Percentiles rank a stretch among this genome's conserved stretches.
phyloP scores from a whole-genome alignment of 2,329 filamentous ascomycete genomes.

The Microcera coccophila region DNA sequence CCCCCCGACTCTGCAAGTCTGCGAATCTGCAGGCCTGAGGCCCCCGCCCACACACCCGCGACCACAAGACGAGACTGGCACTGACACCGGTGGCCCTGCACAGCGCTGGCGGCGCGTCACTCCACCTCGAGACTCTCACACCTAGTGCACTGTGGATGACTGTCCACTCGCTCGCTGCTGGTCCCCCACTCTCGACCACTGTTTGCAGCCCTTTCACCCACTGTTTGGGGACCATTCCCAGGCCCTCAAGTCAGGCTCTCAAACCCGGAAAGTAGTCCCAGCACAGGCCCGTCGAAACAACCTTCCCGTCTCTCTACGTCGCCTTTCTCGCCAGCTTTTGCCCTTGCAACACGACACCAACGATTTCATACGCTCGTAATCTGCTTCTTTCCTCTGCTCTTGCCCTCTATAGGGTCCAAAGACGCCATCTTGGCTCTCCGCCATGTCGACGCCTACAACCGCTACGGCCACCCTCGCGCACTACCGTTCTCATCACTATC shows the following conservation, averaged over 20 bases:
- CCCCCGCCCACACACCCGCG: no score
- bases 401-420: conserved; percentile 4
- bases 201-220: not conserved
- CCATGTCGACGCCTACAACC: conserved; percentile 79
- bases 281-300: not conserved
- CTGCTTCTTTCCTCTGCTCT: conserved; percentile 7
- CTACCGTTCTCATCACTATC: conserved; percentile 63
- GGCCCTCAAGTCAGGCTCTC: not conserved
- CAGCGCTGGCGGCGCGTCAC: not conserved
- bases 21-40: no score
- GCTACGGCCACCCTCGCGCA: conserved; percentile 69
- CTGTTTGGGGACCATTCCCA: not conserved
- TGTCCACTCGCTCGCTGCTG: not conserved
- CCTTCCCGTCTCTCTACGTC: not conserved
- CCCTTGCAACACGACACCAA: not conserved
- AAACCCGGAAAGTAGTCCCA: not conserved
- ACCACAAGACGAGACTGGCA: no score
- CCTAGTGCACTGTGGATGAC: no score
- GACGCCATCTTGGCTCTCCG: conserved; percentile 15
- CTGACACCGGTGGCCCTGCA: not conserved
- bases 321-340: not conserved
- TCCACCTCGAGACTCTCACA: no score
- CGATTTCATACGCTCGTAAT: conserved; percentile 2
- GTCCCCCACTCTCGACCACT: not conserved
- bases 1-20: no score